Percentiles rank a stretch among this genome's conserved stretches.
Conservation (phyloP, 768 basidiomycete species). For the Termitomyces sp. region DNA sequence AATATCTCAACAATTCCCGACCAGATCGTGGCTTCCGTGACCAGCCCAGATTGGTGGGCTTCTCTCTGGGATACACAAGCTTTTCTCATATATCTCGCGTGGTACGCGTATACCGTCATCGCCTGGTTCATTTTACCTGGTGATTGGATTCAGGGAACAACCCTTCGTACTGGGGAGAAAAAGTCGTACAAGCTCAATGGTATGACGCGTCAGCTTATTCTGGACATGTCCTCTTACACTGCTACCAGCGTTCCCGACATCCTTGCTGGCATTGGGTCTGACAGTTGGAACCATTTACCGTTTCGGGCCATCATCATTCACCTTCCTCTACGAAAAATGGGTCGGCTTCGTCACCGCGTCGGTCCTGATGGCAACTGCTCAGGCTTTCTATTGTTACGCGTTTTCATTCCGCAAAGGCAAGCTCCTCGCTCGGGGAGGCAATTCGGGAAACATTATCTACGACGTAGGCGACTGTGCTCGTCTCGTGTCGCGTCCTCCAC, state of each 20-base stretch:
- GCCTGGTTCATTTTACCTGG: slow-evolving; percentile 79
- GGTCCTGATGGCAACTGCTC: slow-evolving; percentile 68
- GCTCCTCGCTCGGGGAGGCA: slow-evolving; percentile 89
- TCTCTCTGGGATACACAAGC: slow-evolving; percentile 83
- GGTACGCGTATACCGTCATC: slow-evolving; percentile 85
- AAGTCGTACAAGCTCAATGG: slow-evolving; percentile 95
- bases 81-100: slow-evolving; percentile 67
- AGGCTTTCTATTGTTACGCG: slow-evolving; percentile 66
- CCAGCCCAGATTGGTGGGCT: slow-evolving; percentile 56
- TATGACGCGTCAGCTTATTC: slow-evolving; percentile 24
- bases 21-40: slow-evolving; percentile 40
- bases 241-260: slow-evolving; percentile 82
- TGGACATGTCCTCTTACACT: not conserved
- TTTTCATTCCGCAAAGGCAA: slow-evolving; percentile 63
- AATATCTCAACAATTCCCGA: slow-evolving; percentile 32
- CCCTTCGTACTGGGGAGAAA: slow-evolving; percentile 67
- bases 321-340: slow-evolving; percentile 91
- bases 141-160: slow-evolving; percentile 63
- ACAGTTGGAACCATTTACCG: slow-evolving; percentile 63
- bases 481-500: not conserved
- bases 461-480: slow-evolving; percentile 56
- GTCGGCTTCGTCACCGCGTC: slow-evolving; percentile 83
- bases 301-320: slow-evolving; percentile 75
- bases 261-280: slow-evolving; percentile 75
- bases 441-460: slow-evolving; percentile 81